Evolutionary conservation across 495 filamentous ascomycete genomes (phyloP), one percentile per base, ranked within the genome.

Genomic region (Aspergillus coremiiformis): DNA sequence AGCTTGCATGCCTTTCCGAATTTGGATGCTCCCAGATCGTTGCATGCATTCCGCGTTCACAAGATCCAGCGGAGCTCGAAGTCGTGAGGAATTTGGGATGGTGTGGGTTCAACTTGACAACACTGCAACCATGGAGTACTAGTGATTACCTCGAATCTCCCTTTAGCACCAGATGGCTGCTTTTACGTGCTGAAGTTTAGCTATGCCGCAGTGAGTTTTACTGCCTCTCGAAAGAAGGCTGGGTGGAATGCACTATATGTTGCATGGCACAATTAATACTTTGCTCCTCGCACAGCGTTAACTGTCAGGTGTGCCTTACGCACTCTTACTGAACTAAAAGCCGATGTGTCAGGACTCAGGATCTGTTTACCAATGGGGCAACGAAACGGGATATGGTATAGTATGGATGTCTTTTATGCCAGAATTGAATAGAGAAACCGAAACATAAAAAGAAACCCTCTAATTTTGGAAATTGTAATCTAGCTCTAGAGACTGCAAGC

Each of bases 61-160:
- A 78, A 33, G 73, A 78, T 21, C 70, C 81, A 44, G 73, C 83
- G 39, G 71, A 79, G 46, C 76, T 82, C 55, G 74, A 82, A 45
- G 73, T 94, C 48, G 80, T 84, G 53, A 84, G 83, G 59, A 88
- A 88, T 51, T 78, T 96, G 30, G 86, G 90, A 58, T 96, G 91
- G 91, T 90, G 91, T 57, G 90, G 90, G 26, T 96, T 95, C 59
- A 85, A 84, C 61, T 74, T 89, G 46, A 83, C 83, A 44, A 90
- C 87, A 14, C 72, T 96, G 11, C 80, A 86, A 50, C 75, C 79
- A 41, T 95, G 89, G 86, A 76, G 49, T 32, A 42, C 51, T 19
- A 78, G 2, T 55, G 72, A 42, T 67, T 71, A 21, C 51, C 70
- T 49, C 74, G 84, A 60, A 64, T 79, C 53, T 70, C 78, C 47